Evolutionary conservation across 2,329 filamentous ascomycete species (phyloP).

Genomic region (Aspergillus sergii): DNA sequence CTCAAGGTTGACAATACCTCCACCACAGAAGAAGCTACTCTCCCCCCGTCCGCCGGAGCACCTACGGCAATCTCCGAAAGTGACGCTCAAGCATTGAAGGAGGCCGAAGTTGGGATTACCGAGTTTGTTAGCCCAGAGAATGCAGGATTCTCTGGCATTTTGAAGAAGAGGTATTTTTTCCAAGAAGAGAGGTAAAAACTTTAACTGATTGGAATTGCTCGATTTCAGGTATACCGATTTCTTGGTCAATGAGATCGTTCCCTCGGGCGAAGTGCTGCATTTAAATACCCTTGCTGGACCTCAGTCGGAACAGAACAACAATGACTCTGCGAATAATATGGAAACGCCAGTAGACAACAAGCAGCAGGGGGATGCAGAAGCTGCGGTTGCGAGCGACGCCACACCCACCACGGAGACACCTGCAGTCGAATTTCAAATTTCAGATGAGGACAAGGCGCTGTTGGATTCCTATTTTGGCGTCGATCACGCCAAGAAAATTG

Average conservation of each 20-base stretch:
- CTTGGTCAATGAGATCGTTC: constrained; percentile 83
- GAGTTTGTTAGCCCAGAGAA: constrained; percentile 62
- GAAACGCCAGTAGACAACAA: constrained; percentile 19
- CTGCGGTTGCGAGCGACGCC: constrained; percentile 13
- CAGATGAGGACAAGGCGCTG: constrained; percentile 48
- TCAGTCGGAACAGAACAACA: constrained; percentile 14
- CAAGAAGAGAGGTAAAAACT: background rate
- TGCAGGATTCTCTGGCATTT: constrained; percentile 62
- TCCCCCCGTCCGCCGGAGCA: constrained; percentile 18
- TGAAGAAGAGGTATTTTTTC: constrained; percentile 64
- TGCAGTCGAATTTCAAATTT: constrained; percentile 36
- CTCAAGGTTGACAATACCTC: constrained; percentile 33
- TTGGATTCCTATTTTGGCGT: constrained; percentile 55
- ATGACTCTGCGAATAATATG: constrained; percentile 13
- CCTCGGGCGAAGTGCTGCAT: constrained; percentile 75
- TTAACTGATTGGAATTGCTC: constrained; percentile 7
- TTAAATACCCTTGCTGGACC: constrained; percentile 55
- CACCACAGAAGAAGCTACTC: constrained; percentile 17
- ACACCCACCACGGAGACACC: constrained; percentile 18
- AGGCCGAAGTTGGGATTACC: constrained; percentile 62
- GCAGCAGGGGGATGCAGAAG: constrained; percentile 14
- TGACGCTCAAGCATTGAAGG: constrained; percentile 41
- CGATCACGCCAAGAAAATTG: constrained; percentile 52
- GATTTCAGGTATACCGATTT: constrained; percentile 78
- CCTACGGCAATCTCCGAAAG: constrained; percentile 15